Evolutionary conservation across 2,329 filamentous ascomycete species (phyloP).

Genomic region (Zymoseptoria brevis): DNA sequence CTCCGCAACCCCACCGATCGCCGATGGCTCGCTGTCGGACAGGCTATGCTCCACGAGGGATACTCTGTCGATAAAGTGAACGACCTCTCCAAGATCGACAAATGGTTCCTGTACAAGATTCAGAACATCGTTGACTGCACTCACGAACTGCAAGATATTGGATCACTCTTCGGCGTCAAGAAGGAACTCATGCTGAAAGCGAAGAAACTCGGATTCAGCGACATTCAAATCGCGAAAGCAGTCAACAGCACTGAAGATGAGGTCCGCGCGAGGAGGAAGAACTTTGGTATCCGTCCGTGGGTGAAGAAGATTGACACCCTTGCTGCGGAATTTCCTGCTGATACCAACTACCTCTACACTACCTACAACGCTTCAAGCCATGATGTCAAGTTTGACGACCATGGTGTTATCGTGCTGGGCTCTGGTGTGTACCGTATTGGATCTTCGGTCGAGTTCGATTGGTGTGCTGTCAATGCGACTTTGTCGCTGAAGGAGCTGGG

Average conservation of each 20-base stretch:
- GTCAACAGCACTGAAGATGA: slow-evolving; percentile 82
- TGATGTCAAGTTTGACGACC: slow-evolving; percentile 88
- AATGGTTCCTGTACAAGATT: slow-evolving; percentile 98
- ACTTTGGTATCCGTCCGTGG: slow-evolving; percentile 85
- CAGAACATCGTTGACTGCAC: slow-evolving; percentile 93
- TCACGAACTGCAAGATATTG: slow-evolving; percentile 73
- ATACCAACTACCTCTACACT: slow-evolving; percentile 94
- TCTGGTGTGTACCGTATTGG: slow-evolving; percentile 97
- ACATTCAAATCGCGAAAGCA: slow-evolving; percentile 84
- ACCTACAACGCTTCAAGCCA: slow-evolving; percentile 95
- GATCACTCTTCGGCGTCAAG: slow-evolving; percentile 74
- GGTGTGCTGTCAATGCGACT: slow-evolving; percentile 90
- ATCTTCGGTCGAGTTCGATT: slow-evolving; percentile 96
- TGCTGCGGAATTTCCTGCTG: slow-evolving; percentile 89
- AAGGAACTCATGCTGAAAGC: slow-evolving; percentile 82
- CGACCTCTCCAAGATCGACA: slow-evolving; percentile 95
- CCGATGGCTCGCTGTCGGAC: slow-evolving; percentile 92
- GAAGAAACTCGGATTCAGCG: slow-evolving; percentile 97
- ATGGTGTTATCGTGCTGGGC: slow-evolving; percentile 80
- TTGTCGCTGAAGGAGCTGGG: slow-evolving; percentile 75
- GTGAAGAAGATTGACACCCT: slow-evolving; percentile 98
- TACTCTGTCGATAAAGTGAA: slow-evolving; percentile 90
- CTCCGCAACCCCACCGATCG: slow-evolving; percentile 91
- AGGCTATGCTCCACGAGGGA: slow-evolving; percentile 94
- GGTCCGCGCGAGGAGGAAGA: slow-evolving; percentile 74